A percentile compares a stretch with the other conserved stretches of the same genome.
phyloP scores from a whole-genome alignment of 768 basidiomycete genomes.

The Suillus cothurnatus region DNA sequence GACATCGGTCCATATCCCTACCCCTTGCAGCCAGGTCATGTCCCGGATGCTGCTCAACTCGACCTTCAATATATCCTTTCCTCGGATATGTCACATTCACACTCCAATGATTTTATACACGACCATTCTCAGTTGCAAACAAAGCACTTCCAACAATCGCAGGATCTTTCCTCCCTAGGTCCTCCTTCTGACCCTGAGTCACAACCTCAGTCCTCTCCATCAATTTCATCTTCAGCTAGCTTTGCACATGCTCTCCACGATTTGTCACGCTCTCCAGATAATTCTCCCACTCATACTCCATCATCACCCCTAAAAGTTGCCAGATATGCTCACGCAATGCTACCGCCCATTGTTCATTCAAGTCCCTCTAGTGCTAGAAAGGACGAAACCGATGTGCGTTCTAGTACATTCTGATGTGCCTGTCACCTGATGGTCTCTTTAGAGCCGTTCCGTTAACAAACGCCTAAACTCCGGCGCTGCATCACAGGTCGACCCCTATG shows the following conservation, averaged over 20 bases:
- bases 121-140: slow-evolving; percentile 27
- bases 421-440: slow-evolving; percentile 16
- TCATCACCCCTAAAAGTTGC: slow-evolving; percentile 26
- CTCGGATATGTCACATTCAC: slow-evolving; percentile 19
- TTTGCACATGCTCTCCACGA: slow-evolving; percentile 30
- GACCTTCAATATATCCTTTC: slow-evolving; percentile 30
- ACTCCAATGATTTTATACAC: slow-evolving; percentile 20
- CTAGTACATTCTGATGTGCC: not conserved
- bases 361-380: slow-evolving; percentile 31
- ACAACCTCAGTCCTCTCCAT: slow-evolving; percentile 30
- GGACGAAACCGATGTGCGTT: slow-evolving; percentile 28
- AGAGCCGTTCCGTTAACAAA: slow-evolving; percentile 32
- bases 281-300: slow-evolving; percentile 14
- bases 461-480: slow-evolving; percentile 22
- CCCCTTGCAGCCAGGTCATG: slow-evolving; percentile 26
- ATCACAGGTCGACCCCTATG: slow-evolving; percentile 43
- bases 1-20: slow-evolving; percentile 26
- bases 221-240: slow-evolving; percentile 23
- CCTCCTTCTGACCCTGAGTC: slow-evolving; percentile 27
- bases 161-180: slow-evolving; percentile 24
- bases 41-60: slow-evolving; percentile 21
- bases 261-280: slow-evolving; percentile 23
- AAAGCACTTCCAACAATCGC: slow-evolving; percentile 29
- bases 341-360: slow-evolving; percentile 37
- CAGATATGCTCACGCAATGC: slow-evolving; percentile 30